Evolutionary conservation across 2,329 filamentous ascomycete genomes (phyloP).

Genomic region (Canariomyces notabilis): DNA sequence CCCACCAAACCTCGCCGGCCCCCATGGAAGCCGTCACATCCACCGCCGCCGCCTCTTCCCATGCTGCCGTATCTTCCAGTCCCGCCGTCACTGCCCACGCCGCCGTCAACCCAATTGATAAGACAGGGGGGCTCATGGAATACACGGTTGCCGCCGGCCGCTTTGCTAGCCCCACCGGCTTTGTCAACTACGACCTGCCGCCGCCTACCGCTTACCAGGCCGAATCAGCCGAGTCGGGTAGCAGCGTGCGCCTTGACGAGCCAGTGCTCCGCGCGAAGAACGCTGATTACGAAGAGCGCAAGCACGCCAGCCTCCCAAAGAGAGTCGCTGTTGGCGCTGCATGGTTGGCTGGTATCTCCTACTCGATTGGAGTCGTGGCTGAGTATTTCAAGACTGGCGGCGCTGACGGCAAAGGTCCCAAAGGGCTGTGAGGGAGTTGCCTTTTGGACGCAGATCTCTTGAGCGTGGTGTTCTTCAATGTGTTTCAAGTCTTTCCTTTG

Average conservation of each 20-base stretch:
- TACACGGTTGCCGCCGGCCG: constrained; percentile 44
- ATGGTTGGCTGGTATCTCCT: constrained; percentile 51
- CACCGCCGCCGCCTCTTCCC: too few species aligned
- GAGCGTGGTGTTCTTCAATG: neutral
- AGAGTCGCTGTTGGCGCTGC: constrained; percentile 49
- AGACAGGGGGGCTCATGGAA: constrained; percentile 39
- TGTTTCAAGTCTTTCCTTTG: constrained; percentile 2
- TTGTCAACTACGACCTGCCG: constrained; percentile 54
- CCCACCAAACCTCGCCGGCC: neutral
- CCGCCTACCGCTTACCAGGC: constrained; percentile 26
- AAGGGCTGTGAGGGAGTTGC: constrained; percentile 26
- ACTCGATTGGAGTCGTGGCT: constrained; percentile 52
- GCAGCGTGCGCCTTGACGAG: constrained; percentile 43
- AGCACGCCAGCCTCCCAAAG: constrained; percentile 40
- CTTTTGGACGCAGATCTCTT: neutral
- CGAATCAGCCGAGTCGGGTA: constrained; percentile 36
- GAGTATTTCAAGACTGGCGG: constrained; percentile 53
- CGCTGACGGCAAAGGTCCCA: constrained; percentile 36
- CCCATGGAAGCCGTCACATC: neutral
- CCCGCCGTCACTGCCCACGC: neutral
- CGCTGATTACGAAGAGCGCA: constrained; percentile 11
- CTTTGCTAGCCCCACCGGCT: constrained; percentile 61
- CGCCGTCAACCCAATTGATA: constrained; percentile 54
- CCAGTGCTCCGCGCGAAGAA: constrained; percentile 34
- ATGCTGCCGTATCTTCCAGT: too few species aligned